Conservation (phyloP, 129 eudicot species). For the Rutidosis leptorrhynchoides region DNA sequence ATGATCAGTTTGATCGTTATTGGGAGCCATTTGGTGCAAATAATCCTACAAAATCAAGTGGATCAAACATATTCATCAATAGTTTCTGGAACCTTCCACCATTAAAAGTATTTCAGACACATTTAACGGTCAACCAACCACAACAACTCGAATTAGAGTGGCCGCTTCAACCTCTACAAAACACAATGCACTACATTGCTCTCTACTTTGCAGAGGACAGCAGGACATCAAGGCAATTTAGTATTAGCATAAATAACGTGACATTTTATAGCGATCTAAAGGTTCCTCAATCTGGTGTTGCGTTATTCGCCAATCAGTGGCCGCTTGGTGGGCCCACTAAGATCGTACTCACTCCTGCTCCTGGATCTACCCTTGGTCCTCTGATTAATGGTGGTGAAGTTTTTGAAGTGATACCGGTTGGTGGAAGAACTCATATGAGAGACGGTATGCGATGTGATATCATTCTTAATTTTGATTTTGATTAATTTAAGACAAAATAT, state of each 20-base stretch:
- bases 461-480: background rate
- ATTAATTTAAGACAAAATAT: too few species aligned
- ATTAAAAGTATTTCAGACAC: slow-evolving; percentile 5
- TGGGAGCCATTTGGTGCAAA: slow-evolving; percentile 72
- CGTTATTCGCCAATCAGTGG: slow-evolving; percentile 64
- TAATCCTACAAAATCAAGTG: slow-evolving; percentile 37
- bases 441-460: slow-evolving; percentile 66
- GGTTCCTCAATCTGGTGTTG: slow-evolving; percentile 49
- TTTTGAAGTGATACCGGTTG: slow-evolving; percentile 46
- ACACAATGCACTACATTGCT: slow-evolving; percentile 3
- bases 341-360: slow-evolving; percentile 45
- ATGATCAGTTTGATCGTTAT: slow-evolving; percentile 76
- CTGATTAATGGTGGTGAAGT: slow-evolving; percentile 54
- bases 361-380: slow-evolving; percentile 50
- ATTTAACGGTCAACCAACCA: background rate
- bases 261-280: slow-evolving; percentile 40
- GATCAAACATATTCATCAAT: slow-evolving; percentile 47
- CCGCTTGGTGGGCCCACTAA: slow-evolving; percentile 58
- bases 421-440: slow-evolving; percentile 60
- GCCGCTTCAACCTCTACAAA: slow-evolving; percentile 2
- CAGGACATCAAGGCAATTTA: background rate
- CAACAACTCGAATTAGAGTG: slow-evolving; percentile 4
- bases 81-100: slow-evolving; percentile 49
- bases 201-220: slow-evolving; percentile 12
- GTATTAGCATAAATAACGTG: slow-evolving; percentile 25